phyloP scores from a whole-genome alignment of 768 basidiomycete species.

The Zangia roseola region DNA sequence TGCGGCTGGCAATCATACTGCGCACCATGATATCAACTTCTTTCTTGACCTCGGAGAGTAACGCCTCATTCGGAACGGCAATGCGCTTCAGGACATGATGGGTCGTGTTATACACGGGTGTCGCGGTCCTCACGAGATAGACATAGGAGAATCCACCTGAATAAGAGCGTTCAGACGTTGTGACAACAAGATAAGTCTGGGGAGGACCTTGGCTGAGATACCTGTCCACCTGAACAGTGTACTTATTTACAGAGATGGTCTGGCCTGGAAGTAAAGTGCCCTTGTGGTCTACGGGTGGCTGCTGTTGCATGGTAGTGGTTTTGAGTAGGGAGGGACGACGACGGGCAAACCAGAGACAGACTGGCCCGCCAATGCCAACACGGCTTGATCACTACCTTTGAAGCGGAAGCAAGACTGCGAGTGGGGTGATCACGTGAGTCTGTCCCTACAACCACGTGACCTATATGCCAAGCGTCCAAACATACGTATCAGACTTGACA shows the following conservation, averaged over 20 bases:
- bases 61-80: constrained; percentile 84
- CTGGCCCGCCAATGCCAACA: constrained; percentile 1
- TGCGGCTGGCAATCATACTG: constrained; percentile 10
- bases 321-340: constrained; percentile 2
- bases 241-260: constrained; percentile 85
- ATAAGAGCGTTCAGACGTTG: constrained; percentile 15
- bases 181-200: constrained; percentile 4
- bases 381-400: not conserved
- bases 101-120: constrained; percentile 86
- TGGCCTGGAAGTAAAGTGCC: constrained; percentile 81
- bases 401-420: not conserved
- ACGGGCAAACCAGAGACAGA: constrained; percentile 5
- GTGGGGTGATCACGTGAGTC: constrained; percentile 15
- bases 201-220: constrained; percentile 89
- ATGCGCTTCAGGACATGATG: constrained; percentile 98
- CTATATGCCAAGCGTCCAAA: not conserved
- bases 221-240: constrained; percentile 87
- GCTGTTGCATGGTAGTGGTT: constrained; percentile 36
- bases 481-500: too few relatives aligned
- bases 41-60: constrained; percentile 92
- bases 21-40: constrained; percentile 99
- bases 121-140: constrained; percentile 86
- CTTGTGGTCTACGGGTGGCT: constrained; percentile 47
- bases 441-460: constrained; percentile 5
- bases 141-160: constrained; percentile 97